Percentiles rank a stretch among this genome's conserved stretches.
Conservation (phyloP, 441 rosid species). For the Jatropha multifida region DNA sequence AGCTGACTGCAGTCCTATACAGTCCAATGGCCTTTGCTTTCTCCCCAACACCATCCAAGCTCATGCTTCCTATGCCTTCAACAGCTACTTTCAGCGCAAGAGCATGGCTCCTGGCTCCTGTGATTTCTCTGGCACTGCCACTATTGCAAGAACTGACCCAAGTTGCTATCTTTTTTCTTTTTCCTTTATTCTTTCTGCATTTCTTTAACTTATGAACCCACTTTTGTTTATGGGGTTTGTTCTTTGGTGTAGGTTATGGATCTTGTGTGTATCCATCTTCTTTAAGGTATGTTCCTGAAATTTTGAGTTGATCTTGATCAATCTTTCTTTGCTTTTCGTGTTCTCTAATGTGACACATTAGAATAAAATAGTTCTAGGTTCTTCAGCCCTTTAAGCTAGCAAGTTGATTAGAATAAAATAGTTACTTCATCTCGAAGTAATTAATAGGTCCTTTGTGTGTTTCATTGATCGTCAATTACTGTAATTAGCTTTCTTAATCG, state of each 20-base stretch:
- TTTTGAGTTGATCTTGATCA: not conserved
- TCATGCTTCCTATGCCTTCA: slow-evolving; percentile 89
- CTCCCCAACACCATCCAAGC: slow-evolving; percentile 79
- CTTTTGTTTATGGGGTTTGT: not conserved
- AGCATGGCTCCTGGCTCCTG: slow-evolving; percentile 84
- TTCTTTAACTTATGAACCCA: not conserved
- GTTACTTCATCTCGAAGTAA: slow-evolving; percentile 11
- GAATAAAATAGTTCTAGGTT: not conserved
- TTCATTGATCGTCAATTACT: not conserved
- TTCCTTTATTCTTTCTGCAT: not conserved
- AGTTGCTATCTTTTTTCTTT: slow-evolving; percentile 37
- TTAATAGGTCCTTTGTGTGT: not conserved
- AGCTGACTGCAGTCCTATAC: slow-evolving; percentile 72
- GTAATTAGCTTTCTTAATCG: not conserved
- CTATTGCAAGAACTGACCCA: slow-evolving; percentile 73
- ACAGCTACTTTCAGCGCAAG: slow-evolving; percentile 74
- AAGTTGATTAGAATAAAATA: slow-evolving; percentile 4
- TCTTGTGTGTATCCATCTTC: slow-evolving; percentile 90
- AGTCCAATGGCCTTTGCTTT: slow-evolving; percentile 58
- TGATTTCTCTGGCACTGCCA: slow-evolving; percentile 81
- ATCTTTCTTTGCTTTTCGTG: not conserved
- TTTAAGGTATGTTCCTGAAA: slow-evolving; percentile 44
- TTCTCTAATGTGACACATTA: not conserved
- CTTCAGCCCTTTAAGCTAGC: not conserved
- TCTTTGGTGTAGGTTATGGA: slow-evolving; percentile 63